Evolutionary conservation across 805 yeast species (phyloP).

Genomic region (Zygoascus tannicola): DNA sequence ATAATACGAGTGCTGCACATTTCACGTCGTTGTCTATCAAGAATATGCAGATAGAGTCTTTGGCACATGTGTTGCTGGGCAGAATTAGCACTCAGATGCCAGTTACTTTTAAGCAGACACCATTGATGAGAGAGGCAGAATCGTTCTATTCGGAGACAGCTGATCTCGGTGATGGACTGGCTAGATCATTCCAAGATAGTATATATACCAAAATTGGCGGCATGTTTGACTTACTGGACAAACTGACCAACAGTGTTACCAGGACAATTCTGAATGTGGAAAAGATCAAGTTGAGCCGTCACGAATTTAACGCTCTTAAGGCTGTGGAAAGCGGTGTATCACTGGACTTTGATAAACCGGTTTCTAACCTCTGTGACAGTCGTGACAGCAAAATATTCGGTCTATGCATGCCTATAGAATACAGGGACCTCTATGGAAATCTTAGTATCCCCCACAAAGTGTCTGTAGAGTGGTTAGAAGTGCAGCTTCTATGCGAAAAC

Average conservation of each 20-base stretch:
- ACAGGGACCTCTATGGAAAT: background rate
- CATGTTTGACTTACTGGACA: conserved; percentile 49
- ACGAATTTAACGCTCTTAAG: conserved; percentile 7
- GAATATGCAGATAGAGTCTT: conserved; percentile 66
- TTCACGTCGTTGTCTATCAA: conserved; percentile 54
- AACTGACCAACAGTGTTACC: conserved; percentile 43
- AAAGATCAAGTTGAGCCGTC: conserved; percentile 17
- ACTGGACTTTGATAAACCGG: conserved; percentile 4
- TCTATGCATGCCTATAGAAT: conserved; percentile 24
- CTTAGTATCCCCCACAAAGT: background rate
- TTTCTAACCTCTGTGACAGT: conserved; percentile 36
- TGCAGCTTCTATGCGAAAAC: conserved; percentile 27
- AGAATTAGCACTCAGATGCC: conserved; percentile 43
- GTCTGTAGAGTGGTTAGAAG: conserved; percentile 26
- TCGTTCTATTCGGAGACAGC: conserved; percentile 45
- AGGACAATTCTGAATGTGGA: conserved; percentile 25
- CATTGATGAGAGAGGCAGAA: conserved; percentile 33
- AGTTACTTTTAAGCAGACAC: conserved; percentile 21
- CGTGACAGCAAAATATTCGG: conserved; percentile 50
- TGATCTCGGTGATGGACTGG: conserved; percentile 42
- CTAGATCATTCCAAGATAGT: conserved; percentile 45
- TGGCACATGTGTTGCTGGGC: conserved; percentile 41
- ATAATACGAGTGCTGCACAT: conserved; percentile 40
- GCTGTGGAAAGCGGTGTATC: background rate
- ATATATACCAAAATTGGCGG: conserved; percentile 61